Conservation (phyloP, 2,329 filamentous ascomycete genomes). For the Fusarium euwallaceae region DNA sequence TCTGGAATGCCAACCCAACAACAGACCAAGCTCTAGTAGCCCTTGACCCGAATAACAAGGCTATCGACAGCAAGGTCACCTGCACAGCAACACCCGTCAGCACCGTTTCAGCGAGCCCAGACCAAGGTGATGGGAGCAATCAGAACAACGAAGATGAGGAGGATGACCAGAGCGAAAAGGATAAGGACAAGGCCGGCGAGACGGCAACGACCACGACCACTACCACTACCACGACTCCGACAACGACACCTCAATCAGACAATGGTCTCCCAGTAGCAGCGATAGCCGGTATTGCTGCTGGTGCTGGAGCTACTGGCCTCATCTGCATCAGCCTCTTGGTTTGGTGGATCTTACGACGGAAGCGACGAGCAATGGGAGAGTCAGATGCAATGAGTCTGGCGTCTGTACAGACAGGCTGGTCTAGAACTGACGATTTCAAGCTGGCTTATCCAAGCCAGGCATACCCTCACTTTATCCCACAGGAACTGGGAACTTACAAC, state of each 20-base stretch:
- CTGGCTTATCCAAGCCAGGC: background rate
- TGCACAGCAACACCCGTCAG: background rate
- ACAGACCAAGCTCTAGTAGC: background rate
- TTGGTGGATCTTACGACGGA: background rate
- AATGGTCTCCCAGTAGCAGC: background rate
- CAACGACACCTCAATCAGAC: background rate
- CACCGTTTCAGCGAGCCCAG: background rate
- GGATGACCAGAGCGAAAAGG: background rate
- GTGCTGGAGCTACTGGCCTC: background rate
- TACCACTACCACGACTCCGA: background rate
- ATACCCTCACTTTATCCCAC: background rate
- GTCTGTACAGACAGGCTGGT: background rate
- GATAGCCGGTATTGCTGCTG: background rate
- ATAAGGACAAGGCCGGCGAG: background rate
- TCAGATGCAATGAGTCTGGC: background rate
- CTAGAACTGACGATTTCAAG: background rate
- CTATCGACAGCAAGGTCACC: background rate
- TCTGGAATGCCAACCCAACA: background rate
- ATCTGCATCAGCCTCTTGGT: background rate
- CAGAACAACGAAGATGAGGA: background rate
- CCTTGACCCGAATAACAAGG: background rate
- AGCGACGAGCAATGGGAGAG: background rate
- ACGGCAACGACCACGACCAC: background rate
- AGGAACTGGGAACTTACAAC: background rate
- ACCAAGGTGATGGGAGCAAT: background rate